phyloP scores from a whole-genome alignment of 345 rosid genomes.

The Corymbia maculata region DNA sequence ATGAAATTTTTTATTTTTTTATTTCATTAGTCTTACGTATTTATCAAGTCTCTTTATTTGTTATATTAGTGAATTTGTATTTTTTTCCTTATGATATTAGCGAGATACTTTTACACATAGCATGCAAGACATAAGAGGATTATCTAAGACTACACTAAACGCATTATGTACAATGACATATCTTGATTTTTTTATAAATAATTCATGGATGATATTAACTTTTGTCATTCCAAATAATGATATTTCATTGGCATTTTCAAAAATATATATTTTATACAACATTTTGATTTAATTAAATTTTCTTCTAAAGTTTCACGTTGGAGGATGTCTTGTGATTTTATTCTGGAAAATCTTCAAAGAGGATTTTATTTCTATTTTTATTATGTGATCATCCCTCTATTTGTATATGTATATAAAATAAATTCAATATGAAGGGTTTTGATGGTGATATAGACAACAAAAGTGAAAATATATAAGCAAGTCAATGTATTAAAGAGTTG shows the following conservation, averaged over 20 bases:
- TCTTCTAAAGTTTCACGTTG: neutral
- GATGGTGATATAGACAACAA: neutral
- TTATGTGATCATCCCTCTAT: neutral
- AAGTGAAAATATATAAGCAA: neutral
- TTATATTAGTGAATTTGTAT: too few species aligned
- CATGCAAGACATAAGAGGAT: neutral
- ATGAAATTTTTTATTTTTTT: neutral
- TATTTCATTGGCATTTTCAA: neutral
- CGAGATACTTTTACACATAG: neutral
- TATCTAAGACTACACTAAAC: neutral
- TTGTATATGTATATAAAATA: neutral
- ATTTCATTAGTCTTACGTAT: too few species aligned
- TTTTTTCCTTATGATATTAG: neutral
- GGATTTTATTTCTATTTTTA: too few species aligned
- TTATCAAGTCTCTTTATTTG: too few species aligned
- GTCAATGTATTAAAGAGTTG: neutral
- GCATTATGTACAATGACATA: neutral
- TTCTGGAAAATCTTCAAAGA: neutral
- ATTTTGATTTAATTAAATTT: neutral
- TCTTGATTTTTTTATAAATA: too few species aligned
- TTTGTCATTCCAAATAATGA: neutral
- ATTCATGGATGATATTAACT: neutral
- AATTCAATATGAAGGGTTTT: neutral
- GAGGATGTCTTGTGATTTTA: neutral
- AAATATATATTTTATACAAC: neutral